Conservation (phyloP, 2,329 filamentous ascomycete genomes). For the Paraphaeosphaeria sporulosa region DNA sequence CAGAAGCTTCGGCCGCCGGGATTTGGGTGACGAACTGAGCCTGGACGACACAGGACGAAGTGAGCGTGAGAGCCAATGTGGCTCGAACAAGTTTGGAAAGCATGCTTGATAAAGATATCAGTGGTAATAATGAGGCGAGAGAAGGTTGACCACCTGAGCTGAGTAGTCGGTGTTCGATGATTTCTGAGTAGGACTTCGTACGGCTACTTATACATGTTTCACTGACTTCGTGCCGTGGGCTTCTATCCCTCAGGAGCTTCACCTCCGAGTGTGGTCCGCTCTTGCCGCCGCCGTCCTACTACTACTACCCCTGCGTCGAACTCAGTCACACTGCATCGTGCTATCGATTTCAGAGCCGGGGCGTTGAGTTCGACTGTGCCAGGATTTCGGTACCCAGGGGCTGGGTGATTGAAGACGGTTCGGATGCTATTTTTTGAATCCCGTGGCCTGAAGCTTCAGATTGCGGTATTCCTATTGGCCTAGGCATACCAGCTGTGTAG, state of each 20-base stretch:
- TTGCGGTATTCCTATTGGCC: neutral
- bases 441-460: neutral
- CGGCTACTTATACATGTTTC: slow-evolving; percentile 7
- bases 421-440: neutral
- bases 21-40: slow-evolving; percentile 15
- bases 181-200: neutral
- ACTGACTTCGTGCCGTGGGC: neutral
- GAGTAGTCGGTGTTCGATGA: slow-evolving; percentile 3
- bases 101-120: slow-evolving; percentile 11
- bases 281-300: neutral
- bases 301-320: neutral
- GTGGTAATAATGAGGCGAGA: neutral
- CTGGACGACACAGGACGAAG: slow-evolving; percentile 14
- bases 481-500: neutral
- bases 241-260: neutral
- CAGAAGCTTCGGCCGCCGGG: slow-evolving; percentile 16
- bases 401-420: neutral
- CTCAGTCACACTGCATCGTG: slow-evolving; percentile 11
- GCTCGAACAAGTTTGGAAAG: slow-evolving; percentile 12
- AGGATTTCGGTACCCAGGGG: neutral
- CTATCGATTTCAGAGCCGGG: slow-evolving; percentile 14
- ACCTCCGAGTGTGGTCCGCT: neutral
- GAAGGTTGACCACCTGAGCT: neutral
- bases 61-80: slow-evolving; percentile 17
- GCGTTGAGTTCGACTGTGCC: slow-evolving; percentile 4